phyloP scores from a whole-genome alignment of 306 rosid genomes.

The Prunus mume region DNA sequence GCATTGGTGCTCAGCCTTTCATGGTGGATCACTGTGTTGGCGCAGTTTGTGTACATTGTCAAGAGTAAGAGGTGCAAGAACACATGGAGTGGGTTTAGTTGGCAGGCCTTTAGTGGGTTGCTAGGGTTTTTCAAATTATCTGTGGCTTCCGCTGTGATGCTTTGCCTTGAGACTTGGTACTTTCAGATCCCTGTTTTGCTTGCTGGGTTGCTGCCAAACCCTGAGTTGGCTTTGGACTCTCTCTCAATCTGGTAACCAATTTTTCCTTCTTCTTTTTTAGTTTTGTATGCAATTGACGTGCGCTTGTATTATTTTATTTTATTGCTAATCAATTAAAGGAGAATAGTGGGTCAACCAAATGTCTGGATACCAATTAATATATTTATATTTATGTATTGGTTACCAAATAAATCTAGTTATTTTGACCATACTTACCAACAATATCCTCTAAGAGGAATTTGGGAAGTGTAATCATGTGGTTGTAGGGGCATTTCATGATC shows the following conservation, averaged over 20 bases:
- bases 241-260: slow-evolving; percentile 57
- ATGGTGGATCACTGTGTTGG: slow-evolving; percentile 76
- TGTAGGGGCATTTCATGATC: too few relatives aligned
- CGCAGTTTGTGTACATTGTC: slow-evolving; percentile 56
- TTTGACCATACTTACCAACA: too few relatives aligned
- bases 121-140: slow-evolving; percentile 57
- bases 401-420: too few relatives aligned
- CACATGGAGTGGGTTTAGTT: slow-evolving; percentile 64
- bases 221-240: slow-evolving; percentile 69
- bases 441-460: too few relatives aligned
- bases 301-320: too few relatives aligned
- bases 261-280: too few relatives aligned
- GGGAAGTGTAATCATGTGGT: too few relatives aligned
- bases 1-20: slow-evolving; percentile 68
- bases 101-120: slow-evolving; percentile 49
- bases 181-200: slow-evolving; percentile 70
- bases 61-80: slow-evolving; percentile 50
- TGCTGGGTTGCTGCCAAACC: slow-evolving; percentile 66
- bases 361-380: background rate
- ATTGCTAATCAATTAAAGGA: background rate
- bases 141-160: slow-evolving; percentile 68
- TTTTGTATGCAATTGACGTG: background rate
- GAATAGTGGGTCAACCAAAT: background rate
- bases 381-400: background rate
- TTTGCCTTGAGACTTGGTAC: slow-evolving; percentile 75